Base-by-base conservation (phyloP, 1,139 yeast genomes). In the Candida sp. region DNA sequence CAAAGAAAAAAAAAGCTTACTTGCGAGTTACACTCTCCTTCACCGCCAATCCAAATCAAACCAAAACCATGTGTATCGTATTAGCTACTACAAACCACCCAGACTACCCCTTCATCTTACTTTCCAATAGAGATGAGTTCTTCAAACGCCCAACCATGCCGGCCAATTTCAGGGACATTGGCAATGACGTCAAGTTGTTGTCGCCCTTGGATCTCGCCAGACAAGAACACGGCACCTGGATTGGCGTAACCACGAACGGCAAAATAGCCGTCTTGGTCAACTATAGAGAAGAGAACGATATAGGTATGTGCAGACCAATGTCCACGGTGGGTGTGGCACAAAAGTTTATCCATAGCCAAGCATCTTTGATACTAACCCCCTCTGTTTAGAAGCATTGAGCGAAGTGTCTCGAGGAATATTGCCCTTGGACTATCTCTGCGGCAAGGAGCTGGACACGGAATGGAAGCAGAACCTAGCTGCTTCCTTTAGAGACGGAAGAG, bases 201-300 rank as follows among this genome's bases (percentile, higher is more conserved):
- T 81, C 90, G 5, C 98, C 98, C 0, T 71, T 79, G 35, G 99
- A 94, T 66, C 65, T 88, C 58, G 92, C 87, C 1, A 72, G 94
- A 48, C 70, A 75, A 0, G 93, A 85, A 56, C 91, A 84, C 59
- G 98, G 99, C 0, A 90, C 98, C 0, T 94, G 99, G 99, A 83
- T 91, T 2, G 98, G 97, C 0, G 80, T 88, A 2, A 80, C 85
- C 44, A 73, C 73, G 32, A 66, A 63, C 3, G 96, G 96, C 0
- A 78, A 82, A 52, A 56, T 93, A 2, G 90, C 96, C 0, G 88
- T 88, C 2, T 74, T 94, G 42, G 85, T 94, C 23, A 94, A 94
- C 65, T 86, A 82, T 61, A 73, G 90, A 63, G 86, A 82, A 62
- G 56, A 59, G 3, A 67, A 65, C 38, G 52, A 56, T 23, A 49